Evolutionary conservation across 495 filamentous ascomycete species (phyloP).

Genomic region (Penicillium alfredii): DNA sequence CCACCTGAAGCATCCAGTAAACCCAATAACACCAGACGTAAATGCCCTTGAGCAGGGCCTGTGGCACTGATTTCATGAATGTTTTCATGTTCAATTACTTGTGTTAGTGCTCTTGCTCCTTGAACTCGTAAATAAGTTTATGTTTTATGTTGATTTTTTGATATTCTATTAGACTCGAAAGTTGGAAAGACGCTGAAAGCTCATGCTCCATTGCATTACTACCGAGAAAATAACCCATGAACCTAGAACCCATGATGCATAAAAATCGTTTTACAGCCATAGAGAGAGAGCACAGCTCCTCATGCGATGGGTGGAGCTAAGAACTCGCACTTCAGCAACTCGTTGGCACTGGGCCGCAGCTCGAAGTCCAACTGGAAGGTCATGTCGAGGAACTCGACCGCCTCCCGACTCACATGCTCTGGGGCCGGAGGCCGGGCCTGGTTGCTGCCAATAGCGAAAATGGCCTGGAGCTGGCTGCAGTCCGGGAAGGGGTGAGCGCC

Average conservation of each 20-base stretch:
- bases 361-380: slow-evolving; percentile 96
- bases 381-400: slow-evolving; percentile 73
- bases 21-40: too few relatives aligned
- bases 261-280: slow-evolving; percentile 15
- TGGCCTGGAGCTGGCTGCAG: slow-evolving; percentile 93
- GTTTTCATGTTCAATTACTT: too few relatives aligned
- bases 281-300: slow-evolving; percentile 6
- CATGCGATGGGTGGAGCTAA: slow-evolving; percentile 55
- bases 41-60: too few relatives aligned
- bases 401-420: slow-evolving; percentile 77
- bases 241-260: slow-evolving; percentile 8
- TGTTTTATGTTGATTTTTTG: too few relatives aligned
- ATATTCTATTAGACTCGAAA: too few relatives aligned
- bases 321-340: slow-evolving; percentile 76
- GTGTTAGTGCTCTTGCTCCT: too few relatives aligned
- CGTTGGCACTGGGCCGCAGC: slow-evolving; percentile 83
- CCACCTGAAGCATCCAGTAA: too few relatives aligned
- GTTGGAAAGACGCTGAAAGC: background rate
- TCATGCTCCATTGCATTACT: slow-evolving; percentile 1
- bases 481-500: slow-evolving; percentile 95
- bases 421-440: slow-evolving; percentile 87
- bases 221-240: background rate
- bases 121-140: too few relatives aligned
- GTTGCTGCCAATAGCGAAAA: slow-evolving; percentile 93
- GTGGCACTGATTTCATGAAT: too few relatives aligned